Percentiles rank a stretch among this genome's conserved stretches.
These are phyloP conservation scores for Linnemannia exigua DNA, from an alignment of 192 early-diverging fungal species.

Conservation along the genomic window DNA sequence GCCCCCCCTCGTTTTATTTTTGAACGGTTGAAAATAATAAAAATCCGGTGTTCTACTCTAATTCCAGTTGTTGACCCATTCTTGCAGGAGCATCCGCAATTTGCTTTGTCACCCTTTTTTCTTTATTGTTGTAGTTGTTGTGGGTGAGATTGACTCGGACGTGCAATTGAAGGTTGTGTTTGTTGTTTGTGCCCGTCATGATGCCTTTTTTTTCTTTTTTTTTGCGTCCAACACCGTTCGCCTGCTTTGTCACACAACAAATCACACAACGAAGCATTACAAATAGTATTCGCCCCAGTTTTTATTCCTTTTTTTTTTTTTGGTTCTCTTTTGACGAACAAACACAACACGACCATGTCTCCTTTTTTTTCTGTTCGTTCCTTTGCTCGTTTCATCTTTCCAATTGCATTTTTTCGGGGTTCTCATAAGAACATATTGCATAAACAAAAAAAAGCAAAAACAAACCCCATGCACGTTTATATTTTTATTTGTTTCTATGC, in stretches of 20 bases:
- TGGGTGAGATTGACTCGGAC: background rate
- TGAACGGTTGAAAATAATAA: background rate
- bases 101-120: slow-evolving; percentile 1
- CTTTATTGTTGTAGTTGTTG: background rate
- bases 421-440: background rate
- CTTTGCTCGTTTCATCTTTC: background rate
- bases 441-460: background rate
- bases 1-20: background rate
- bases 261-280: background rate
- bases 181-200: background rate
- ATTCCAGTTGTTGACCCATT: background rate
- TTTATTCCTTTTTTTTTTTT: background rate
- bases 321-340: no score
- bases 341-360: no score
- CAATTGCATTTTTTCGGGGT: background rate
- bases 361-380: background rate
- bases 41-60: background rate
- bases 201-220: background rate
- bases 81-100: background rate
- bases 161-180: background rate
- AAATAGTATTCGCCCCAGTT: background rate
- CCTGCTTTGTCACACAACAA: background rate
- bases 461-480: background rate
- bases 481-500: background rate
- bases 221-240: background rate